Evolutionary conservation across 768 basidiomycete genomes (phyloP), one percentile per base, ranked within the genome.

Genomic region (Suillus weaverae): DNA sequence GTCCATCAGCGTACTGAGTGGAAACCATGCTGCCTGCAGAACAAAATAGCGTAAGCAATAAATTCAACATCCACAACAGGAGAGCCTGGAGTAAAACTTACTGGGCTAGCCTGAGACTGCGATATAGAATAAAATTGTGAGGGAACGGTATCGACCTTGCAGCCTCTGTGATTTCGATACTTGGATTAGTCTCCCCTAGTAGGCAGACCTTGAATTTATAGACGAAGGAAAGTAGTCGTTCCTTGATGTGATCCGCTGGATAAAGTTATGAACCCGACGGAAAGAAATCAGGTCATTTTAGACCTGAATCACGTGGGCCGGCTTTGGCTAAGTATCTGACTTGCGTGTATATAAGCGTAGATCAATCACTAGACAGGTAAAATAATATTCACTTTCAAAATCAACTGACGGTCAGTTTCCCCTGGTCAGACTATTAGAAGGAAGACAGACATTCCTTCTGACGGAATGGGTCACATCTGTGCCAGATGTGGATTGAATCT

Each of bases 1-100:
- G 88, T 62, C 86, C 88, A 69, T 91, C 91, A 38, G 75, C 63
- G 43, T 78, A 78, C 66, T 76, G 74, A 51, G 66, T 69, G 16
- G 73, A 61, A 63, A 36, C 39, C 64, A 30, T 60, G 39, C 10
- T 62, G 22, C 35, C 33, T 26, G 20, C 56, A 59, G 3, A 30
- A 59, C 26, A 41, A 41, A 53, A 61, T 8, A 4, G 20, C 18
- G 6, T 61, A 11, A 61, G 59, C 16, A 32, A 51, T 38, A 60
- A 35, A 32, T 5, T 14, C 16, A 35, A 26, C 18, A 38, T 9
- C 38, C 14, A 38, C 36, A 5, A 26, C 36, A 39, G 16, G 55
- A 38, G 8, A 59, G 30, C 18, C 56, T 38, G 11, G 35, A 55
- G 54, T 22, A n/a, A 38, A 39, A 39, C 38, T 59, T 32, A 59